Evolutionary conservation across 2,329 filamentous ascomycete species (phyloP), one percentile per base, ranked within the genome.

Genomic region (Penicillium sclerotiorum): DNA sequence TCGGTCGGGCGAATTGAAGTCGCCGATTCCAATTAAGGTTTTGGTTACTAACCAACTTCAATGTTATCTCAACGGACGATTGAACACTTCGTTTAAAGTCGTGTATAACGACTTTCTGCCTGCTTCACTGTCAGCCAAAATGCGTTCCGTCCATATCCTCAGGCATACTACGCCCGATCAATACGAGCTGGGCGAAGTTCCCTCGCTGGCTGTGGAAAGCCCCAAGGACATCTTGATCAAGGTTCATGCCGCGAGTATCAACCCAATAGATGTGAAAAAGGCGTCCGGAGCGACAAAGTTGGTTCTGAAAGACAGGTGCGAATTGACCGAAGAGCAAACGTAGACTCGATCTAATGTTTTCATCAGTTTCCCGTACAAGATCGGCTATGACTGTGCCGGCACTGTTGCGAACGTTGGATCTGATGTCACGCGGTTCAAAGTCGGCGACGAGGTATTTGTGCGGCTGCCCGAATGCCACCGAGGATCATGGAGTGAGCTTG

Each of bases 191-290:
- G 36, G 50, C 18, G 30, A 52, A 46, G 46, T 60, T 12, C 47
- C 57, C 2, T 43, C 41, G 3, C 54, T 56, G 12, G 38, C 33
- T 12, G 49, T 63, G 25, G 49, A 55, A 13, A 21, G 48, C 30
- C 49, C 57, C 5, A 49, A 35, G 18, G 61, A 64, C 32, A 46
- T 65, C 11, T 27, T 62, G 4, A 62, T 65, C 38, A 52, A 55
- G 35, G 72, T 77, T 6, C 64, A 74, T 44, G 74, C 75, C 7
- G 73, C 72, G 2, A 69, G 67, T 37, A 62, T 77, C 35, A 78
- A 78, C 53, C 74, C 75, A 1, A 61, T 77, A 7, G 75, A 77
- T 59, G 69, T 77, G 3, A 72, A 72, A 43, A 69, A 70, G 42
- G 74, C 72, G 2, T 59, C 60, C 8, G 72, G 72, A 1, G 49